Conservation (phyloP, 371 early-diverging fungal species). For the Mortierella polycephala region DNA sequence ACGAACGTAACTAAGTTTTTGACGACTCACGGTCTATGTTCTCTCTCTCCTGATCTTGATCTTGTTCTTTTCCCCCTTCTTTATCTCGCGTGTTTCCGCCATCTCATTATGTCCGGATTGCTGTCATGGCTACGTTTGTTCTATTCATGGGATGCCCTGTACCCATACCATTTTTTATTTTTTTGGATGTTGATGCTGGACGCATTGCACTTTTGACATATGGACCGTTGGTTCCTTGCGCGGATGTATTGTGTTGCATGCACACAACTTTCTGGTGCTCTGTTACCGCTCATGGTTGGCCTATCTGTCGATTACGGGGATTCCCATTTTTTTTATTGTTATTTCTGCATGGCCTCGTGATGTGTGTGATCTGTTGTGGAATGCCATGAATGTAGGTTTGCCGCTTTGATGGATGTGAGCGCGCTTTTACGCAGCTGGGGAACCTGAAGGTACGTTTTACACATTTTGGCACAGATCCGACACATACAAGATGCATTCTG, state of each 20-base stretch:
- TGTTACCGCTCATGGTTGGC: constrained; percentile 16
- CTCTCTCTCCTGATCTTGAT: constrained; percentile 1
- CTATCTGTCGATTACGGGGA: background rate
- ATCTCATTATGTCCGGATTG: no score
- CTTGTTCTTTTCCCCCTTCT: background rate
- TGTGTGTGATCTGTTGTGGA: background rate
- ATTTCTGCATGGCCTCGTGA: background rate
- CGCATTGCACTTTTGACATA: background rate
- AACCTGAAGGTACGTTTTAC: constrained; percentile 61
- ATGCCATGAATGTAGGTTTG: constrained; percentile 17
- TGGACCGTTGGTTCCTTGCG: constrained; percentile 42
- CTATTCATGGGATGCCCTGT: background rate
- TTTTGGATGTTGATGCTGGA: background rate
- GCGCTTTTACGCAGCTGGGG: constrained; percentile 65
- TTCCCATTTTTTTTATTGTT: constrained; percentile 3
- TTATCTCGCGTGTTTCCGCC: background rate
- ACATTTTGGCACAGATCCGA: background rate
- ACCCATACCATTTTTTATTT: background rate
- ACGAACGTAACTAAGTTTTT: constrained; percentile 53
- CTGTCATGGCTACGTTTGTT: constrained; percentile 3
- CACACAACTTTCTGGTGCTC: constrained; percentile 18
- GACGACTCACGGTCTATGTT: constrained; percentile 54
- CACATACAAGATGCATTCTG: background rate
- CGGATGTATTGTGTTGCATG: constrained; percentile 23
- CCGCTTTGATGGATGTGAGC: constrained; percentile 53